Evolutionary conservation across 768 basidiomycete species (phyloP).

Genomic region (Mycena galericulata): DNA sequence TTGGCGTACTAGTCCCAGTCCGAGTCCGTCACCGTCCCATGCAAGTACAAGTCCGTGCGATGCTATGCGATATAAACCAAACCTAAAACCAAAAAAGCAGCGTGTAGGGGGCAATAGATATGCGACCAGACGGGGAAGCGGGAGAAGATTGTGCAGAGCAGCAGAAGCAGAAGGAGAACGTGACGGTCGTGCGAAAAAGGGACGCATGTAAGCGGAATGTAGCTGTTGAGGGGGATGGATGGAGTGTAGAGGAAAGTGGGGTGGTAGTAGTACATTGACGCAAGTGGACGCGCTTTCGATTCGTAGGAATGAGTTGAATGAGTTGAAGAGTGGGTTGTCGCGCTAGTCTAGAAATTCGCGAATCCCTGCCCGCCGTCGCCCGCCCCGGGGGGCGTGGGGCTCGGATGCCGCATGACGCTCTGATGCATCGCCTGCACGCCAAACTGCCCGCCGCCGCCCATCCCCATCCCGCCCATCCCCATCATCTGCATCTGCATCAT

Average conservation of each 20-base stretch:
- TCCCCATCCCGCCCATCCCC: slow-evolving; percentile 67
- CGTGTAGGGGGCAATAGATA: slow-evolving; percentile 22
- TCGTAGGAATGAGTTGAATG: slow-evolving; percentile 7
- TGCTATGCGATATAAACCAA: slow-evolving; percentile 23
- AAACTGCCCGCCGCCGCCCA: slow-evolving; percentile 64
- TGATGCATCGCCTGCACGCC: slow-evolving; percentile 84
- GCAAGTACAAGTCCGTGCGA: slow-evolving; percentile 33
- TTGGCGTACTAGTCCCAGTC: slow-evolving; percentile 13
- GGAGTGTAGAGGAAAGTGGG: not conserved
- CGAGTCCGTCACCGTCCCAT: slow-evolving; percentile 33
- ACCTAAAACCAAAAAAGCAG: slow-evolving; percentile 4
- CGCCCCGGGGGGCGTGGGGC: slow-evolving; percentile 64
- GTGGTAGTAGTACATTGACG: slow-evolving; percentile 26
- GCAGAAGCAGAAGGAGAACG: slow-evolving; percentile 9
- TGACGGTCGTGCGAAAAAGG: slow-evolving; percentile 17
- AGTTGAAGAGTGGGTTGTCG: no score
- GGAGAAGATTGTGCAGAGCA: slow-evolving; percentile 31
- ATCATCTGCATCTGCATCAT: slow-evolving; percentile 76
- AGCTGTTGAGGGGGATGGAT: not conserved
- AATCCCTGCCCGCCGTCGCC: slow-evolving; percentile 54
- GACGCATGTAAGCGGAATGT: not conserved
- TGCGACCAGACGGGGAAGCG: not conserved
- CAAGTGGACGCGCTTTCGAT: slow-evolving; percentile 6
- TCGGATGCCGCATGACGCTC: slow-evolving; percentile 87
- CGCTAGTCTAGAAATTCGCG: slow-evolving; percentile 48